phyloP scores from a whole-genome alignment of 23 red algal species.

The Pyropia haitanensis region DNA sequence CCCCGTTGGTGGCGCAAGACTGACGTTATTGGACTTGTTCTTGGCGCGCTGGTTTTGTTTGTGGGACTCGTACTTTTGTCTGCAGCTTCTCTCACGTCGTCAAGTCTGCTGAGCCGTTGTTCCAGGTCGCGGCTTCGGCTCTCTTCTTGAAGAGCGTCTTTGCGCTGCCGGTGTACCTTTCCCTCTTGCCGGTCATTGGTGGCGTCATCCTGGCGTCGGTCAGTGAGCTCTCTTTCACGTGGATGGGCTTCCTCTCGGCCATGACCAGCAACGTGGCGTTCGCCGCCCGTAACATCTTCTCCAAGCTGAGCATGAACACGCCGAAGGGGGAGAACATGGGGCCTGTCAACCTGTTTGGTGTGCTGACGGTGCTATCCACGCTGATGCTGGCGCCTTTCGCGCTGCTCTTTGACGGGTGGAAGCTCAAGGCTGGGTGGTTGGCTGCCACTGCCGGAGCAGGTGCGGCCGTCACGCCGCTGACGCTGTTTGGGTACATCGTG shows the following conservation, averaged over 20 bases:
- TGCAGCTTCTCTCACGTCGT: slow-evolving; percentile 91
- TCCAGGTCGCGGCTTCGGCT: slow-evolving; percentile 90
- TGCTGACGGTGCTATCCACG: slow-evolving; percentile 70
- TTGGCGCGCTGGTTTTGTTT: too few relatives aligned
- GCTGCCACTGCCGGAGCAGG: slow-evolving; percentile 64
- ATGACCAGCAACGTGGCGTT: slow-evolving; percentile 98
- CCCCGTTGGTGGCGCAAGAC: too few relatives aligned
- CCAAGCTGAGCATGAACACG: slow-evolving; percentile 86
- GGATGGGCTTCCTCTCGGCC: slow-evolving; percentile 96
- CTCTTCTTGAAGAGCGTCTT: slow-evolving; percentile 83
- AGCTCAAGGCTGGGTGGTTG: slow-evolving; percentile 61
- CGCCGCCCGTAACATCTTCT: slow-evolving; percentile 87
- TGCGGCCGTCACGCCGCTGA: slow-evolving; percentile 68
- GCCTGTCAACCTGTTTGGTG: slow-evolving; percentile 71
- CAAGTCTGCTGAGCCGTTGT: slow-evolving; percentile 93
- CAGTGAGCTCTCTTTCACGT: slow-evolving; percentile 88
- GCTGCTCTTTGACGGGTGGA: slow-evolving; percentile 67
- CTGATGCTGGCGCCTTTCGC: slow-evolving; percentile 83
- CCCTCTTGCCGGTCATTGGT: slow-evolving; percentile 84
- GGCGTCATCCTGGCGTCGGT: slow-evolving; percentile 92
- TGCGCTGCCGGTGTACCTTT: slow-evolving; percentile 78
- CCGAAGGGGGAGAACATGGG: slow-evolving; percentile 92
- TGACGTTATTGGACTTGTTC: too few relatives aligned
- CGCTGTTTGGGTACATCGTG: slow-evolving; percentile 41
- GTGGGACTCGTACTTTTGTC: too few relatives aligned